Evolutionary conservation across 257 asterid genomes (phyloP).

Genomic region (Lycium barbarum): DNA sequence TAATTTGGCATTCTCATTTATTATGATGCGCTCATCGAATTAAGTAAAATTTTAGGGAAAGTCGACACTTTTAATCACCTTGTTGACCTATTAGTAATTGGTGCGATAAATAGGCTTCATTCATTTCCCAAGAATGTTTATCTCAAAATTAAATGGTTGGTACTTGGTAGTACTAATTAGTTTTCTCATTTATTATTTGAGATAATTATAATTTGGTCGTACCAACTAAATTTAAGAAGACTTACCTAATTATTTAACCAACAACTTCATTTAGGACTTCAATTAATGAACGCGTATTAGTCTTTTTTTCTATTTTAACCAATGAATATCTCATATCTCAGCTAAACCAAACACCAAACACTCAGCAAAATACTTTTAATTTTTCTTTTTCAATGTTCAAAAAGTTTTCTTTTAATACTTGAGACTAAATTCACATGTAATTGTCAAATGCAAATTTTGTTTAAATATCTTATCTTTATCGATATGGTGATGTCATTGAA

Average conservation of each 20-base stretch:
- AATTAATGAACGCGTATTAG: background rate
- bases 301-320: background rate
- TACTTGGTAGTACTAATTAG: too few relatives aligned
- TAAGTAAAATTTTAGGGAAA: conserved; percentile 14
- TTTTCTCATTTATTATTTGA: background rate
- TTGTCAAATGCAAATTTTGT: too few relatives aligned
- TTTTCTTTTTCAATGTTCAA: too few relatives aligned
- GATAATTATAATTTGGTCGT: background rate
- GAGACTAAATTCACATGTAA: too few relatives aligned
- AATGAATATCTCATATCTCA: background rate
- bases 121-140: background rate
- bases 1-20: background rate
- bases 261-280: background rate
- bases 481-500: too few relatives aligned
- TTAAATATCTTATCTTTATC: too few relatives aligned
- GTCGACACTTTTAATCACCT: conserved; percentile 20
- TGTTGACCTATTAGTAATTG: conserved; percentile 24
- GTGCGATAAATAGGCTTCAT: background rate
- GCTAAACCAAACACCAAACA: background rate
- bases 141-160: background rate
- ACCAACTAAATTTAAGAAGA: background rate
- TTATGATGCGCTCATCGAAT: background rate
- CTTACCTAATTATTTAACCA: background rate
- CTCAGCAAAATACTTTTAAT: background rate
- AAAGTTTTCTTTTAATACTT: too few relatives aligned